Percentiles rank a stretch among this genome's conserved stretches.
phyloP scores from a whole-genome alignment of 169 alveolate species.

The Plasmodium blacklocki region DNA sequence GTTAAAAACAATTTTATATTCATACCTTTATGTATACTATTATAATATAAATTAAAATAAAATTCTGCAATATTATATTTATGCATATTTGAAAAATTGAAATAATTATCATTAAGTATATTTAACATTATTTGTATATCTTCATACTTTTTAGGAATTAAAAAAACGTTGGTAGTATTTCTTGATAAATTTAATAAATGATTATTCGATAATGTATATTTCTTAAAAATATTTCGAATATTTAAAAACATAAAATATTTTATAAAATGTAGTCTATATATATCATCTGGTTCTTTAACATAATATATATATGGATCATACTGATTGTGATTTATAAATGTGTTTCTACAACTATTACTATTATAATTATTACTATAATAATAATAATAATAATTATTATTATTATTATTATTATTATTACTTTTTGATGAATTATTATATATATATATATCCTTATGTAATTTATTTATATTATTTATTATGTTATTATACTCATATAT shows the following conservation, averaged over 20 bases:
- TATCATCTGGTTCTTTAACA: constrained; percentile 12
- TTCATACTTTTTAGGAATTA: constrained; percentile 72
- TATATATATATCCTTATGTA: constrained; percentile 22
- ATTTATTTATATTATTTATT: constrained; percentile 21
- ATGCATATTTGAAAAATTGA: constrained; percentile 44
- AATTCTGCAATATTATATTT: constrained; percentile 19
- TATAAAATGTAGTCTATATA: constrained; percentile 55
- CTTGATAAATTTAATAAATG: constrained; percentile 33
- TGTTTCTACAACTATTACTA: no score
- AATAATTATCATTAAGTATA: constrained; percentile 19
- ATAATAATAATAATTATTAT: no score
- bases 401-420: not conserved
- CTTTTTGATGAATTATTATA: not conserved
- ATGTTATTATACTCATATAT: constrained; percentile 13
- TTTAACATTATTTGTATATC: constrained; percentile 48
- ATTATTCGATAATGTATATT: constrained; percentile 64
- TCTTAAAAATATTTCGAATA: constrained; percentile 30
- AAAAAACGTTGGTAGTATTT: constrained; percentile 43
- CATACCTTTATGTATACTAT: constrained; percentile 9
- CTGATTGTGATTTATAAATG: no score
- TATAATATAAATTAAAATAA: constrained; percentile 41
- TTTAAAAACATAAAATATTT: constrained; percentile 68
- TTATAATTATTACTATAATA: not conserved
- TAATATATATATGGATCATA: no score
- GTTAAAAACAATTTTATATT: not conserved